A percentile compares a stretch with the other conserved stretches of the same genome.
phyloP scores from a whole-genome alignment of 192 early-diverging fungal genomes.

The Entomortierella chlamydospora region DNA sequence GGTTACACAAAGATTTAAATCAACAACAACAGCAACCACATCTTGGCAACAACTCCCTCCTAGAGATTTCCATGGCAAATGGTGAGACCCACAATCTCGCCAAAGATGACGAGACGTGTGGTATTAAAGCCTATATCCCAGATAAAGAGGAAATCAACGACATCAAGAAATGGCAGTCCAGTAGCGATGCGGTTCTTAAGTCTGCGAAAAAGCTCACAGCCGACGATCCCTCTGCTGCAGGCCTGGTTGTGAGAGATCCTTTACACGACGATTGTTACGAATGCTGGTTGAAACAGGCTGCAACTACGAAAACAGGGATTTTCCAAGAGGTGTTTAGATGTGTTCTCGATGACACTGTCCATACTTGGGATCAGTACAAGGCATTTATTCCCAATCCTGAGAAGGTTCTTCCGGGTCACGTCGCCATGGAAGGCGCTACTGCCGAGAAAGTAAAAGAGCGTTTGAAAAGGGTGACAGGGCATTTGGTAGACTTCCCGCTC shows the following conservation, averaged over 20 bases:
- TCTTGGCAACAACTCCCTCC: neutral
- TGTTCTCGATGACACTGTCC: slow-evolving; percentile 86
- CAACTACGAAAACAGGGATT: slow-evolving; percentile 71
- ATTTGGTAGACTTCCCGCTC: slow-evolving; percentile 65
- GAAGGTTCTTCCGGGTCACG: slow-evolving; percentile 60
- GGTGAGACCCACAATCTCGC: neutral
- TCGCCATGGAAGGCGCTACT: slow-evolving; percentile 57
- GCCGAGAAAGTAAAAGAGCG: slow-evolving; percentile 41
- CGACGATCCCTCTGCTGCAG: slow-evolving; percentile 37
- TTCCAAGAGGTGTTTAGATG: slow-evolving; percentile 86
- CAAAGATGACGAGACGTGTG: neutral
- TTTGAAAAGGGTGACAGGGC: slow-evolving; percentile 57
- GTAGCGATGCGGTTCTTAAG: neutral
- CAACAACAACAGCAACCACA: neutral
- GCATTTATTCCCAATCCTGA: slow-evolving; percentile 60
- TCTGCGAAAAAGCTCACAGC: slow-evolving; percentile 10
- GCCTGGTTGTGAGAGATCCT: slow-evolving; percentile 74
- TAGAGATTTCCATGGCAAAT: neutral
- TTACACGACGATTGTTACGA: slow-evolving; percentile 72
- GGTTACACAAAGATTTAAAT: neutral
- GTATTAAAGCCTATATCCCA: slow-evolving; percentile 14
- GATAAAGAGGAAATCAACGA: slow-evolving; percentile 17
- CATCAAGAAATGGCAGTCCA: slow-evolving; percentile 15
- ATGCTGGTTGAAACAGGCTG: slow-evolving; percentile 68
- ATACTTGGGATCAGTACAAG: slow-evolving; percentile 56